phyloP scores from a whole-genome alignment of 2,329 filamentous ascomycete species.

The Stromatinia cepivora region DNA sequence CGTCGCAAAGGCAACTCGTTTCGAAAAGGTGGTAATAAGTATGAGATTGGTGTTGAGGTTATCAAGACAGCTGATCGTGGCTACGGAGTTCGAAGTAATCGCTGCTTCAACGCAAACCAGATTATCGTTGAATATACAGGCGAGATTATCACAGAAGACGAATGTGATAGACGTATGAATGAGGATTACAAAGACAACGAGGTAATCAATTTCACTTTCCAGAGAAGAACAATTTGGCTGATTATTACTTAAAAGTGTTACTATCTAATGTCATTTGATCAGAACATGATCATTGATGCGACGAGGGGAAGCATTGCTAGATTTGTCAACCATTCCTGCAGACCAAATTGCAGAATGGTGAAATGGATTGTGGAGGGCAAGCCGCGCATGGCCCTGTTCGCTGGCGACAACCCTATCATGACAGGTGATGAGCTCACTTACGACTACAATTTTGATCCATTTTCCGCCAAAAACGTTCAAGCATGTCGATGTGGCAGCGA shows the following conservation, averaged over 20 bases:
- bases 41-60: constrained; percentile 90
- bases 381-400: constrained; percentile 94
- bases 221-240: constrained; percentile 27
- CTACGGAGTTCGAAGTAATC: constrained; percentile 87
- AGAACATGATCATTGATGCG: constrained; percentile 98
- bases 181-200: constrained; percentile 92
- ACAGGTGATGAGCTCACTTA: constrained; percentile 96
- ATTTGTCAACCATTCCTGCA: constrained; percentile 97
- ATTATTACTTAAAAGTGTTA: constrained; percentile 65
- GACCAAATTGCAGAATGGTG: constrained; percentile 95
- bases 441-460: constrained; percentile 76
- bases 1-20: constrained; percentile 56
- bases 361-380: constrained; percentile 95
- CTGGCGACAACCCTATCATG: constrained; percentile 84
- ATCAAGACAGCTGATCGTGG: constrained; percentile 87
- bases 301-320: constrained; percentile 93
- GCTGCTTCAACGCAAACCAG: constrained; percentile 82
- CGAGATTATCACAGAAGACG: constrained; percentile 93
- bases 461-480: constrained; percentile 68
- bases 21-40: constrained; percentile 69
- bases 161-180: constrained; percentile 92
- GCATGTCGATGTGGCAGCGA: constrained; percentile 62
- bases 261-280: constrained; percentile 97
- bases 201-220: constrained; percentile 51
- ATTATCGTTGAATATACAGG: constrained; percentile 99